A percentile compares a stretch with the other conserved stretches of the same genome.
These are phyloP conservation scores for Ogataea pini DNA, from an alignment of 805 yeast genomes.

Conservation along the genomic window DNA sequence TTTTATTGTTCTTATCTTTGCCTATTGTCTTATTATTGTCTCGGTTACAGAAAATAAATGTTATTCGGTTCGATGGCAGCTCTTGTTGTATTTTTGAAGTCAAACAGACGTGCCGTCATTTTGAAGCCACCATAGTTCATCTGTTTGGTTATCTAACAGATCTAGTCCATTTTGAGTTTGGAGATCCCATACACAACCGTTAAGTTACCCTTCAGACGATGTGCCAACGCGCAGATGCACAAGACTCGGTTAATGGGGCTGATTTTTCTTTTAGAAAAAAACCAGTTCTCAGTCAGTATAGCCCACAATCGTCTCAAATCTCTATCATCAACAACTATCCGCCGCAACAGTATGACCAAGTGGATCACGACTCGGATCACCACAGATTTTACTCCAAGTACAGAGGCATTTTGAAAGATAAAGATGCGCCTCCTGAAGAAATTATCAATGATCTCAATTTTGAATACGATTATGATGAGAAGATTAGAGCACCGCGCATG, in stretches of 20 bases:
- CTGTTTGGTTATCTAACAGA: background rate
- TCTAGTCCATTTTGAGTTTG: too few species aligned
- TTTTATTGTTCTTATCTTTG: conserved; percentile 2
- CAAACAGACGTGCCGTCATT: background rate
- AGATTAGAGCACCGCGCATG: conserved; percentile 57
- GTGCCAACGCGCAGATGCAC: background rate
- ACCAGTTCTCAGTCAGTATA: conserved; percentile 22
- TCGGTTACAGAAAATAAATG: background rate
- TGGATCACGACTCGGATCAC: conserved; percentile 34
- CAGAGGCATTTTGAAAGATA: conserved; percentile 33
- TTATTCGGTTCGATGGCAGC: background rate
- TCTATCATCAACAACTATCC: conserved; percentile 32
- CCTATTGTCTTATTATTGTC: background rate
- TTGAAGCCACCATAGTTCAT: background rate
- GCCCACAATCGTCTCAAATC: conserved; percentile 30
- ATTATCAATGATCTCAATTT: conserved; percentile 29
- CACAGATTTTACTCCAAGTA: conserved; percentile 32
- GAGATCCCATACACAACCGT: background rate
- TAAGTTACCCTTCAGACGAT: background rate
- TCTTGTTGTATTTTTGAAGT: background rate
- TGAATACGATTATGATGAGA: conserved; percentile 50
- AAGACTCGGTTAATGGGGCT: background rate
- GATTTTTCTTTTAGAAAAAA: conserved; percentile 35
- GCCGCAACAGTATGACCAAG: conserved; percentile 32
- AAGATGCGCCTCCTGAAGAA: conserved; percentile 33